phyloP scores from a whole-genome alignment of 169 alveolate species.

The Eimeria tenella region DNA sequence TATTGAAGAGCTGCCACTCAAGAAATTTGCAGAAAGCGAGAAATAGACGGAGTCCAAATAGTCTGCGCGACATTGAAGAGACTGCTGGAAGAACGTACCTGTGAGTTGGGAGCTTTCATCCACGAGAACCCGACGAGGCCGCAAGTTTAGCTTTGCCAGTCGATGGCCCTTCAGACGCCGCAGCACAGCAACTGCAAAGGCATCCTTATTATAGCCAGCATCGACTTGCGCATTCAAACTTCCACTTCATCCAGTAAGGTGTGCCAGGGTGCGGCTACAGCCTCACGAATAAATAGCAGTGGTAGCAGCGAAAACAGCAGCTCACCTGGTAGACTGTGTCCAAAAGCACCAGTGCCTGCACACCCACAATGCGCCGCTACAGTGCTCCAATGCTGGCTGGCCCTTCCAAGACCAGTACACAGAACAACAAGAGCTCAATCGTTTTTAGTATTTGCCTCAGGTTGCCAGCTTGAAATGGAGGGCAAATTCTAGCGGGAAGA shows the following conservation, averaged over 20 bases:
- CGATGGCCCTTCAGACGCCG: conserved; percentile 43
- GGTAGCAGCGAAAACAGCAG: not conserved
- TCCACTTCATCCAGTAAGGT: no score
- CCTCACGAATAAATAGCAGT: not conserved
- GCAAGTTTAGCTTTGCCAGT: conserved; percentile 6
- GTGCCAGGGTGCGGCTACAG: not conserved
- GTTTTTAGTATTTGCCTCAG: not conserved
- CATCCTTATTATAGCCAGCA: no score
- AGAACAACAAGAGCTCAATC: not conserved
- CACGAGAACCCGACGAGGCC: conserved; percentile 66
- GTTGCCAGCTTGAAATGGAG: not conserved
- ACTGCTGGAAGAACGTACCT: not conserved
- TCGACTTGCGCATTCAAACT: no score
- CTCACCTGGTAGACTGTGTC: conserved; percentile 58
- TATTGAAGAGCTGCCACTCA: not conserved
- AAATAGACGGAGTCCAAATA: not conserved
- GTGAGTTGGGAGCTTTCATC: conserved; percentile 69
- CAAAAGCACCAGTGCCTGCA: conserved; percentile 50
- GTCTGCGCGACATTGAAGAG: not conserved
- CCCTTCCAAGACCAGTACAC: not conserved
- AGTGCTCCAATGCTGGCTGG: no score
- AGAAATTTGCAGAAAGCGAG: not conserved
- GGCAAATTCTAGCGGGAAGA: not conserved
- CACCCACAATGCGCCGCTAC: not conserved
- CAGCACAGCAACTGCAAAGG: not conserved